Conservation (phyloP, 2,329 filamentous ascomycete genomes). For the Diaporthe australafricana region DNA sequence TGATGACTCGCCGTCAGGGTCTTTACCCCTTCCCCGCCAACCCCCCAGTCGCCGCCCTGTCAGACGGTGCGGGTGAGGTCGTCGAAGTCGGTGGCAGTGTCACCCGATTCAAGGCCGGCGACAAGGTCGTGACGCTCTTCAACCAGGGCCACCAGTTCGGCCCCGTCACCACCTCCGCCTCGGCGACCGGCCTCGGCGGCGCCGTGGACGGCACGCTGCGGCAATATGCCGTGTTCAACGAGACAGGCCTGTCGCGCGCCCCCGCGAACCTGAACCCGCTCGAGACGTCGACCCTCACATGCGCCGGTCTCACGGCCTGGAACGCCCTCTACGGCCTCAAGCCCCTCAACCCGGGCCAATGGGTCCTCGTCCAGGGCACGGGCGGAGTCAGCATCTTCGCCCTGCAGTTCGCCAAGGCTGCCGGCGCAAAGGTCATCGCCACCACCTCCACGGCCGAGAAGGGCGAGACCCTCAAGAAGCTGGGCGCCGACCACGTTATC, state of each 20-base stretch:
- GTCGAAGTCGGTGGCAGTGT: conserved; percentile 62
- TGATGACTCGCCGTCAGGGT: conserved; percentile 45
- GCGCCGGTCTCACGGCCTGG: conserved; percentile 74
- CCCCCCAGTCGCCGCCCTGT: conserved; percentile 60
- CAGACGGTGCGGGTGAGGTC: conserved; percentile 66
- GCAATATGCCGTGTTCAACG: conserved; percentile 74
- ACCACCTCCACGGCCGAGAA: conserved; percentile 66
- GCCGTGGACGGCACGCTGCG: conserved; percentile 75
- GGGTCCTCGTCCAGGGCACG: conserved; percentile 76
- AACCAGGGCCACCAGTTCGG: conserved; percentile 65
- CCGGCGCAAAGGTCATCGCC: conserved; percentile 67
- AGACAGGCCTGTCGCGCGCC: conserved; percentile 73
- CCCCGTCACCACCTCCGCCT: conserved; percentile 47
- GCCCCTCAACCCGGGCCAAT: conserved; percentile 64
- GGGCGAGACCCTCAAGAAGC: conserved; percentile 58
- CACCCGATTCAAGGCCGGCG: conserved; percentile 61
- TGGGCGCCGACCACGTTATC: conserved; percentile 67
- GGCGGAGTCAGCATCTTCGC: conserved; percentile 76
- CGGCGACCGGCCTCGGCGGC: conserved; percentile 73
- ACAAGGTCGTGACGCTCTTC: conserved; percentile 71
- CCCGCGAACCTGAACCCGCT: conserved; percentile 65
- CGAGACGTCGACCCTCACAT: conserved; percentile 68
- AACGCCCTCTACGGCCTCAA: conserved; percentile 71
- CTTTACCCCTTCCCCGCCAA: conserved; percentile 57
- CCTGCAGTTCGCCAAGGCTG: conserved; percentile 63